Evolutionary conservation across 176 grass and related monocot genomes (phyloP).

Genomic region (Elymus sibiricus): DNA sequence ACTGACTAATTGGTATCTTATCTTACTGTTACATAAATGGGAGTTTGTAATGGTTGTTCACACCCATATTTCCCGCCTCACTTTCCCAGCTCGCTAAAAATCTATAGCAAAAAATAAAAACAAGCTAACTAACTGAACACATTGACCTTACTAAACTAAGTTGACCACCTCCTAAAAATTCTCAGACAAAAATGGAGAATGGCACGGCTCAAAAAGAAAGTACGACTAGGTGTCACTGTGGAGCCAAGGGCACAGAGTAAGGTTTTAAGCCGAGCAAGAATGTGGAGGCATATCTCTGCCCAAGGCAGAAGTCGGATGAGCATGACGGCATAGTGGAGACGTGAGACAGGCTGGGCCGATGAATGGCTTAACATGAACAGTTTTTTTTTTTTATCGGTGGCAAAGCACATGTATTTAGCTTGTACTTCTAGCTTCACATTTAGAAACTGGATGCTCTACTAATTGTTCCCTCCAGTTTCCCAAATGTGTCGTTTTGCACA

Average conservation of each 20-base stretch:
- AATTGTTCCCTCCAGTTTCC: neutral
- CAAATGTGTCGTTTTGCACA: neutral
- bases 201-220: neutral
- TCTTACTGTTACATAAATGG: neutral
- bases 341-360: neutral
- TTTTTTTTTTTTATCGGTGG: neutral
- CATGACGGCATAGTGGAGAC: neutral
- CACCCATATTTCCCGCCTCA: neutral
- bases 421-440: neutral
- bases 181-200: neutral
- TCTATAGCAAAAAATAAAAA: neutral
- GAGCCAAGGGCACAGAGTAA: neutral
- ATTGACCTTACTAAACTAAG: neutral
- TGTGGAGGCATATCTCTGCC: neutral
- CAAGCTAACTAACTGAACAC: neutral
- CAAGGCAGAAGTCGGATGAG: neutral
- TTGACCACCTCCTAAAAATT: neutral
- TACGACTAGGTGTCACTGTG: neutral
- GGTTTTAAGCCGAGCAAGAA: neutral
- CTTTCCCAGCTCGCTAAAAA: neutral
- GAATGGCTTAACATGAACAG: neutral
- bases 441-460: neutral
- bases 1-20: neutral
- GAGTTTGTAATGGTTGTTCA: neutral
- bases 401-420: neutral